Percentiles rank a stretch among this genome's conserved stretches.
Conservation (phyloP, 495 filamentous ascomycete species). For the Talaromyces liani region DNA sequence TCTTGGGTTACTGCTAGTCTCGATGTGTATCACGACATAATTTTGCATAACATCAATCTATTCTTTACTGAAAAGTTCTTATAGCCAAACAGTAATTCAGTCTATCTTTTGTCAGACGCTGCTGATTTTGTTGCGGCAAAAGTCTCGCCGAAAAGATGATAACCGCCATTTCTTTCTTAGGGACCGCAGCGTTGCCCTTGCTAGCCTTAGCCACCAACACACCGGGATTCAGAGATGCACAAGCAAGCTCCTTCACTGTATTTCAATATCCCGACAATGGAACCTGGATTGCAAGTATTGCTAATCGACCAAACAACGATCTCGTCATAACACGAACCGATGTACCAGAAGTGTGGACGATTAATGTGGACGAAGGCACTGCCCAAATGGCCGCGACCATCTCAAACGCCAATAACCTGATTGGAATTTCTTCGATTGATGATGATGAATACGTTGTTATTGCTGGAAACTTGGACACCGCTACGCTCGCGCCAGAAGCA, state of each 20-base stretch:
- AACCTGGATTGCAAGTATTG: slow-evolving; percentile 37
- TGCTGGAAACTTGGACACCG: slow-evolving; percentile 28
- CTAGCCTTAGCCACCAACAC: slow-evolving; percentile 4
- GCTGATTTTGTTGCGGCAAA: background rate
- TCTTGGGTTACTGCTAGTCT: background rate
- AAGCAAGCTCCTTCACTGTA: slow-evolving; percentile 12
- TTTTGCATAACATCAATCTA: background rate
- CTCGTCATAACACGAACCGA: slow-evolving; percentile 30
- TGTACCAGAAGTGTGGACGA: slow-evolving; percentile 30
- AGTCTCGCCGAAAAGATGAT: background rate
- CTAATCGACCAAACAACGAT: slow-evolving; percentile 22
- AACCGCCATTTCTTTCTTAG: background rate
- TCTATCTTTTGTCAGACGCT: background rate
- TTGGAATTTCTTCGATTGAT: slow-evolving; percentile 36
- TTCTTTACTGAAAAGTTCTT: background rate
- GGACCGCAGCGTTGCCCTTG: background rate
- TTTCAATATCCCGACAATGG: slow-evolving; percentile 27
- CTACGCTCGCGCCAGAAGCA: slow-evolving; percentile 16
- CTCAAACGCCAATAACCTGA: slow-evolving; percentile 22
- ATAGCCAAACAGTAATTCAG: background rate
- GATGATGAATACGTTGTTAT: slow-evolving; percentile 36
- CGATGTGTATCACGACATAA: background rate
- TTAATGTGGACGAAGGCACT: slow-evolving; percentile 28
- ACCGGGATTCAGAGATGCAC: background rate
- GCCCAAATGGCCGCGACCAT: slow-evolving; percentile 23